Evolutionary conservation across 73 alveolate species (phyloP).

Genomic region (Paramecium caudatum): DNA sequence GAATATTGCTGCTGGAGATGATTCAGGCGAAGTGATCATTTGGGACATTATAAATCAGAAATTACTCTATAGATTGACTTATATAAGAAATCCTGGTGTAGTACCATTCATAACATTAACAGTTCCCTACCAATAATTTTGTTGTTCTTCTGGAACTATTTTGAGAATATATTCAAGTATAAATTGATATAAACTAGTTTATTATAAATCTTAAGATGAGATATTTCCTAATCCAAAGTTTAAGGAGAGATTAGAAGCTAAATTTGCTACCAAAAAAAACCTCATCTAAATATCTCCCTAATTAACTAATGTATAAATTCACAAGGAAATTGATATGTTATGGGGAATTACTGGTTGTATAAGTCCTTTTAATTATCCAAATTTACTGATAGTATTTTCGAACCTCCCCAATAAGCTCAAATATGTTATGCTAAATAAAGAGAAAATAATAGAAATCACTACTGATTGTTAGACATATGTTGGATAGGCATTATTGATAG

Average conservation of each 20-base stretch:
- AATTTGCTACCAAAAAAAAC: conserved; percentile 49
- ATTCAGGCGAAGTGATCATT: conserved; percentile 65
- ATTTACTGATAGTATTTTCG: conserved; percentile 47
- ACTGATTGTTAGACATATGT: conserved; percentile 48
- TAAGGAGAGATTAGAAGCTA: conserved; percentile 55
- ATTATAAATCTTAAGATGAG: background rate
- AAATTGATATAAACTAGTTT: background rate
- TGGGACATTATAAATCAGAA: conserved; percentile 47
- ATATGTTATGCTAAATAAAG: conserved; percentile 61
- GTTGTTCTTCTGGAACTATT: conserved; percentile 48
- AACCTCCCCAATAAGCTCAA: conserved; percentile 2
- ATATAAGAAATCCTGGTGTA: conserved; percentile 22
- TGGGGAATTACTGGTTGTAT: conserved; percentile 54
- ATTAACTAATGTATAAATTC: conserved; percentile 2
- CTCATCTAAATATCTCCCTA: conserved; percentile 6
- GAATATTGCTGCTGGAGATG: conserved; percentile 72
- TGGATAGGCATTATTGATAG: conserved; percentile 62
- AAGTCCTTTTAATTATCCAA: conserved; percentile 52
- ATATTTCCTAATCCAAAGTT: background rate
- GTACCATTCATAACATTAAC: conserved; percentile 13
- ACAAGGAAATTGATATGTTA: conserved; percentile 45
- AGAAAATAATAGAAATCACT: conserved; percentile 54
- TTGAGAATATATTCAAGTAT: conserved; percentile 49
- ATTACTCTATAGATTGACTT: background rate
- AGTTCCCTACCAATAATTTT: conserved; percentile 14